Conservation (phyloP, 805 yeast genomes). For the Cyberlindnera veronae region DNA sequence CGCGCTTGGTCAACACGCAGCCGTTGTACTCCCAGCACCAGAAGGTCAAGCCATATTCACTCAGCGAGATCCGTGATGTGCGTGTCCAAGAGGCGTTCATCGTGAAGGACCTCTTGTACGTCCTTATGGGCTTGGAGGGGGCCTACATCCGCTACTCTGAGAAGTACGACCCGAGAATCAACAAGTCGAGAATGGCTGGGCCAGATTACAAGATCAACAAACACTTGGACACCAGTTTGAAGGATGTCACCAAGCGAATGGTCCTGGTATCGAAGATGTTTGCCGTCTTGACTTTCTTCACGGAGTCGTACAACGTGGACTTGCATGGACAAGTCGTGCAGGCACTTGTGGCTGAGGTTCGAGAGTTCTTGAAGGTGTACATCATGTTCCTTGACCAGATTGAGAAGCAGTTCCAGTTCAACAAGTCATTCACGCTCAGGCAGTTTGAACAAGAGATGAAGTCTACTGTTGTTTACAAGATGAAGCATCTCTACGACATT, state of each 20-base stretch:
- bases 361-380: conserved; percentile 39
- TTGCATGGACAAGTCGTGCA: conserved; percentile 72
- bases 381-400: conserved; percentile 35
- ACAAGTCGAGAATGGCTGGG: conserved; percentile 48
- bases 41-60: conserved; percentile 40
- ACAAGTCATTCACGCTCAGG: conserved; percentile 54
- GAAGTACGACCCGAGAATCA: conserved; percentile 45
- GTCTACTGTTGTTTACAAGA: conserved; percentile 33
- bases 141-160: conserved; percentile 66
- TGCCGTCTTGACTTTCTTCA: conserved; percentile 54
- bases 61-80: conserved; percentile 43
- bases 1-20: conserved; percentile 32
- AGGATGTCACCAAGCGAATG: conserved; percentile 62
- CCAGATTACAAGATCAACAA: conserved; percentile 75
- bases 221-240: conserved; percentile 68
- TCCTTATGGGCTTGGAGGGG: conserved; percentile 75
- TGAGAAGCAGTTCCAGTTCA: conserved; percentile 50
- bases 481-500: conserved; percentile 58
- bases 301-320: conserved; percentile 52
- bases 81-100: conserved; percentile 71
- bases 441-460: conserved; percentile 51
- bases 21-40: conserved; percentile 31
- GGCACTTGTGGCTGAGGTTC: conserved; percentile 60
- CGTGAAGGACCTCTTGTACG: conserved; percentile 63
- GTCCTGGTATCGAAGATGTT: conserved; percentile 62